phyloP scores from a whole-genome alignment of 495 filamentous ascomycete genomes.

The Pyrenula aspistea region DNA sequence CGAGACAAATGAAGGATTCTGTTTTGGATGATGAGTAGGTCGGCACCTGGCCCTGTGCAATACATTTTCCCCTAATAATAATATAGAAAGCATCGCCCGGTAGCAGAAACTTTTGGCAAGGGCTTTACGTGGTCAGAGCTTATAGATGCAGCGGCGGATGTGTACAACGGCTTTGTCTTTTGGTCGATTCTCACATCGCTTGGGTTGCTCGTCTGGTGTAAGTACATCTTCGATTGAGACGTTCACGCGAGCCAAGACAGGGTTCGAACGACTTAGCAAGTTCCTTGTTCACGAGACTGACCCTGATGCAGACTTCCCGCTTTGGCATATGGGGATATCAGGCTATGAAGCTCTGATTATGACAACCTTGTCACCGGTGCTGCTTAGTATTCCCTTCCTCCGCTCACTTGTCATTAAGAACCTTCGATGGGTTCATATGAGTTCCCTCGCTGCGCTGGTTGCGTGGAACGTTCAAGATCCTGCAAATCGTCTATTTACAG shows the following conservation, averaged over 20 bases:
- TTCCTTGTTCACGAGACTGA: constrained; percentile 10
- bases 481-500: constrained; percentile 64
- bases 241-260: too few relatives aligned
- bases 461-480: constrained; percentile 68
- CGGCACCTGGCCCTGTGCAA: constrained; percentile 18
- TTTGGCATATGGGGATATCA: constrained; percentile 99
- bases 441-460: constrained; percentile 67
- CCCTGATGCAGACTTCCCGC: constrained; percentile 72
- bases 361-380: constrained; percentile 66
- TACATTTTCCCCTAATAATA: constrained; percentile 2
- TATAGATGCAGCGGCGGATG: constrained; percentile 74
- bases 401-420: constrained; percentile 57
- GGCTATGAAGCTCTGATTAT: constrained; percentile 88
- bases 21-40: constrained; percentile 78
- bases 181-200: constrained; percentile 90
- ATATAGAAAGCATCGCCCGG: constrained; percentile 63
- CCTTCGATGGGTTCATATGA: constrained; percentile 54
- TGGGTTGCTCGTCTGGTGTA: constrained; percentile 87
- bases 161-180: constrained; percentile 95
- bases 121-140: constrained; percentile 64
- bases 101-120: constrained; percentile 55
- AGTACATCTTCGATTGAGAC: too few relatives aligned
- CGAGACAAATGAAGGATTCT: constrained; percentile 47
- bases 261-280: not conserved
- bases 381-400: constrained; percentile 62